Base-by-base conservation (phyloP, 805 yeast genomes). In the Yarrowia porcina region DNA sequence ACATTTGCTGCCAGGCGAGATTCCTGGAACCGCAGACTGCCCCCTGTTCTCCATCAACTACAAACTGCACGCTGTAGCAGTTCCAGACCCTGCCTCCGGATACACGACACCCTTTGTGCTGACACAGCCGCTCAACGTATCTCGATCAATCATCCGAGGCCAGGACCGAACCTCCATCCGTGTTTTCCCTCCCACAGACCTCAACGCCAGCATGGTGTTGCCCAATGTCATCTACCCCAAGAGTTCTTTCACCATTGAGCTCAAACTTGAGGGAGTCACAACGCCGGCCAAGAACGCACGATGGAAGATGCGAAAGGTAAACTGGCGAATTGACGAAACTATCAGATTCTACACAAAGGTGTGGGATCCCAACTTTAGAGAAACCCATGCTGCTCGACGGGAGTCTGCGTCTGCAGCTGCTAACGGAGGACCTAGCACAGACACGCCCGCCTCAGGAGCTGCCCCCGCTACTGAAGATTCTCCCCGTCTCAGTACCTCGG, bases 121-220 rank as follows among this genome's bases (percentile, higher is more conserved):
- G 38, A 74, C 76, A 2, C 75, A 89, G 64, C 96, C 97, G 0
- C 72, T 94, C 9, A 81, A 86, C 67, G 79, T 94, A 1, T 80
- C 88, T 47, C 81, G 99, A 69, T 87, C 96, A 64, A 83, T 93
- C 30, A 73, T 89, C 23, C 78, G 90, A 49, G 93, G 94, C 7
- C 89, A 89, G 2, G 97, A 92, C 71, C 80, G 91, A 68, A 90
- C 89, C 70, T 89, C 97, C 1, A 76, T 90, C 38, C 82, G 99
- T 65, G 89, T 94, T 0, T 94, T 94, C 74, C 99, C 99, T 0
- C 98, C 99, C 8, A 93, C 98, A 0, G 89, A 88, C 44, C 86
- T 94, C 36, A 86, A 90, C 2, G 96, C 97, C 7, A 83, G 88
- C 27, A 94, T 96, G 9, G 88, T 86, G 15, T 77, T 94, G 56